phyloP scores from a whole-genome alignment of 2,329 filamentous ascomycete species.

The Plectosphaerella sp. region DNA sequence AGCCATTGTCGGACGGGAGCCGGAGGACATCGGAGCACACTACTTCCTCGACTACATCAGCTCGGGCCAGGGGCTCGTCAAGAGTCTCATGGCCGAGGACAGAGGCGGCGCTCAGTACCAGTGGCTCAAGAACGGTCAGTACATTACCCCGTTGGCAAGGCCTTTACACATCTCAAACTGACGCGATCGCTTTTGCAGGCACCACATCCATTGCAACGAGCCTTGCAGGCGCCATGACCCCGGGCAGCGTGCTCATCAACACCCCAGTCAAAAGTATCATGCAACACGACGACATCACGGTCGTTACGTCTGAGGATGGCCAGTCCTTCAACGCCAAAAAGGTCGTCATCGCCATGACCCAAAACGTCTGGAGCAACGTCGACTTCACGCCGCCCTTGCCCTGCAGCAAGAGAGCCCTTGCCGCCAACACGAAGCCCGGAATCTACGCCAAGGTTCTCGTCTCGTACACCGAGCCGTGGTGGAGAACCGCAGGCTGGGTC shows the following conservation, averaged over 20 bases:
- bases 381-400: slow-evolving; percentile 23
- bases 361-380: slow-evolving; percentile 15
- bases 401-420: slow-evolving; percentile 16
- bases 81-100: slow-evolving; percentile 13
- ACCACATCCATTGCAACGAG: slow-evolving; percentile 4
- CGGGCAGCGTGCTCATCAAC: slow-evolving; percentile 9
- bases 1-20: slow-evolving; percentile 13
- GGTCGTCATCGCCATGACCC: slow-evolving; percentile 20
- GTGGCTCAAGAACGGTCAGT: slow-evolving; percentile 15
- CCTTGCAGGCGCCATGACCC: slow-evolving; percentile 11
- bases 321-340: slow-evolving; percentile 13
- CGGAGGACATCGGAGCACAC: slow-evolving; percentile 14
- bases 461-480: slow-evolving; percentile 39
- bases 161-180: background rate
- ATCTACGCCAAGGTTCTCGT: slow-evolving; percentile 31
- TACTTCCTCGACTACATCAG: slow-evolving; percentile 15
- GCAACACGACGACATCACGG: slow-evolving; percentile 7
- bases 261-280: slow-evolving; percentile 12
- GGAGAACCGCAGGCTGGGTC: slow-evolving; percentile 33
- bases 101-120: slow-evolving; percentile 16
- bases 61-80: slow-evolving; percentile 11
- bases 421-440: slow-evolving; percentile 23
- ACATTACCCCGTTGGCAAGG: background rate
- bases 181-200: background rate
- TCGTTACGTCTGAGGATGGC: slow-evolving; percentile 11